Evolutionary conservation across 2,329 filamentous ascomycete genomes (phyloP), one percentile per base, ranked within the genome.

Genomic region (Paraphaeosphaeria sporulosa): DNA sequence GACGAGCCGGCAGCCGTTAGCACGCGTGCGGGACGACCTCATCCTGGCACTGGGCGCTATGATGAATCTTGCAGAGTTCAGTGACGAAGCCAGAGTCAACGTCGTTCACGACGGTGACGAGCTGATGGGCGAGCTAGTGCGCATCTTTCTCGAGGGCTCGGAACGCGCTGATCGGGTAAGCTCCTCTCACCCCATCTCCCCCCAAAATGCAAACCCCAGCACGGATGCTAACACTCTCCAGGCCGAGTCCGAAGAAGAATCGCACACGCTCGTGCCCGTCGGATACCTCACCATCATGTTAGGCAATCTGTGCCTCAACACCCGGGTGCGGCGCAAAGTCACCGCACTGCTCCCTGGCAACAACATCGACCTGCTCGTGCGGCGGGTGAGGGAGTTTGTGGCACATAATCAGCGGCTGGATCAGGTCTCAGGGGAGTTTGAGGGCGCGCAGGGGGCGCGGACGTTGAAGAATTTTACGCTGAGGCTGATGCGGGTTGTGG

Each of bases 1-100:
- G 23, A 60, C 75, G 6, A 76, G 80, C 32, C 82, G 86, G n/a
- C 83, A 83, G 53, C 81, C 82, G 9, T 78, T 90, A 10, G 81
- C 88, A 13, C 68, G 76, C 36, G 65, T 74, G 58, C 80, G 94
- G 55, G 90, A 96, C 66, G 85, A 87, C 51, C 83, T 97, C 15
- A 86, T 97, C 51, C 83, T 97, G 44, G 86, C 91, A 55, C 81
- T 97, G 42, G 94, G 93, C 0, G 87, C 92, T 23, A 86, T 94
- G 78, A 96, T 96, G 76, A 97, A 97, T 71, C 86, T 97, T 57
- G 87, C 92, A 9, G 93, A 97, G 74, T 89, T 92, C 72, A 93
- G 89, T 70, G 82, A 87, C 17, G 76, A 82, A 23, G 89, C 90
- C 57, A 71, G 77, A 60, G 49, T 61, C 4, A 70, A 72, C 19